phyloP scores from a whole-genome alignment of 1,284 basidiomycete species.

The Kwoniella shivajii region DNA sequence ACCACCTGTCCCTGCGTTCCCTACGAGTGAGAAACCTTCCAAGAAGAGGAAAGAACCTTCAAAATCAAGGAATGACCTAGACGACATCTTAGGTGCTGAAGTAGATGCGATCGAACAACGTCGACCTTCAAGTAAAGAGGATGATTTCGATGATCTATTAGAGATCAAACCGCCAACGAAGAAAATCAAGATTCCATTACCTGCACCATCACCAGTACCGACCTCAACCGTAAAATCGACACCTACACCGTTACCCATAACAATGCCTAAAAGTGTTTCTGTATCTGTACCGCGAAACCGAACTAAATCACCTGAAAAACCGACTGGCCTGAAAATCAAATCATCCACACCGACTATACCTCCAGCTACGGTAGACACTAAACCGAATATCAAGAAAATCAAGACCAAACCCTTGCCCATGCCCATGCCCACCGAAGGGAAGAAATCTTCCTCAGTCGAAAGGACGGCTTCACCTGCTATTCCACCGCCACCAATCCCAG shows the following conservation, averaged over 20 bases:
- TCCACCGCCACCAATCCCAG: slow-evolving; percentile 4
- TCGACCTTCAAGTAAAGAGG: slow-evolving; percentile 8
- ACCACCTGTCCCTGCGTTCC: slow-evolving; percentile 12
- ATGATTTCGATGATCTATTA: slow-evolving; percentile 35
- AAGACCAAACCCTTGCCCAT: neutral
- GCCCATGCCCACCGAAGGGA: neutral
- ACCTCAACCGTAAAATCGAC: too few species aligned
- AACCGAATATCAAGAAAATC: slow-evolving; percentile 19
- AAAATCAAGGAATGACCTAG: slow-evolving; percentile 28
- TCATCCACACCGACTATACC: slow-evolving; percentile 2
- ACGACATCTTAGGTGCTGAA: slow-evolving; percentile 51
- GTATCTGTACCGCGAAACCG: too few species aligned
- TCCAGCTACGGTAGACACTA: neutral
- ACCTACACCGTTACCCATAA: too few species aligned
- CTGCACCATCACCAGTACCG: too few species aligned
- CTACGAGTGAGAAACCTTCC: slow-evolving; percentile 14
- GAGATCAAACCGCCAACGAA: slow-evolving; percentile 32
- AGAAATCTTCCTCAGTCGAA: slow-evolving; percentile 3
- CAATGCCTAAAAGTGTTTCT: too few species aligned
- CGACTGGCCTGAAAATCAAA: neutral
- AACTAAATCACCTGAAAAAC: slow-evolving; percentile 9
- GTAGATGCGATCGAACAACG: slow-evolving; percentile 45
- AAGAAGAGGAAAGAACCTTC: slow-evolving; percentile 26
- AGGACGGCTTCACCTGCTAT: slow-evolving; percentile 5
- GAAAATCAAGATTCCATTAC: slow-evolving; percentile 32